phyloP scores from a whole-genome alignment of 495 filamentous ascomycete species.

The Aspergillus funiculosus region DNA sequence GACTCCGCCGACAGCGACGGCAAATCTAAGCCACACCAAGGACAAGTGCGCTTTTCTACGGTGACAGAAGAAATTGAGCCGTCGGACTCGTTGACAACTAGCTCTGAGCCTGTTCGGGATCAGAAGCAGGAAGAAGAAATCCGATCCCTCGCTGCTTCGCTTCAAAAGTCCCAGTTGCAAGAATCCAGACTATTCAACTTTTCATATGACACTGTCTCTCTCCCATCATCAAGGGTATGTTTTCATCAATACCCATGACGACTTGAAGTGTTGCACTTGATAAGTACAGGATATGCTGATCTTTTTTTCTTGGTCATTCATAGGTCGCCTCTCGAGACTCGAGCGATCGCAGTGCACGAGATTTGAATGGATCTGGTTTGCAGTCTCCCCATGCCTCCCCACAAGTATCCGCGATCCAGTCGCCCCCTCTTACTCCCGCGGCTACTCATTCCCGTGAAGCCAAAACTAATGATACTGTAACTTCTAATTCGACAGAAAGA shows the following conservation, averaged over 20 bases:
- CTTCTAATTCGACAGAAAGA: constrained; percentile 30
- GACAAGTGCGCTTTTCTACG: constrained; percentile 74
- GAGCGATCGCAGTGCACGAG: constrained; percentile 38
- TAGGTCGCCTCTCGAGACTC: constrained; percentile 47
- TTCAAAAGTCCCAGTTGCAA: constrained; percentile 71
- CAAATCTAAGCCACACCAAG: constrained; percentile 31
- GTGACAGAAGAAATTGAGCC: constrained; percentile 70
- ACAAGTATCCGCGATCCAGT: constrained; percentile 62
- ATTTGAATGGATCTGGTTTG: constrained; percentile 33
- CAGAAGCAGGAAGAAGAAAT: constrained; percentile 56
- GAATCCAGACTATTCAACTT: constrained; percentile 77
- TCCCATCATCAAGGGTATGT: constrained; percentile 81
- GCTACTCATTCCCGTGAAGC: constrained; percentile 56
- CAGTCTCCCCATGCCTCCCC: constrained; percentile 45
- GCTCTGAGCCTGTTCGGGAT: constrained; percentile 23
- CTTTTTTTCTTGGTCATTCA: constrained; percentile 1
- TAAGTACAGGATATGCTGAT: constrained; percentile 16
- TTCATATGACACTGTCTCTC: constrained; percentile 77
- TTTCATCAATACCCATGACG: neutral
- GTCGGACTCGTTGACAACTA: constrained; percentile 37
- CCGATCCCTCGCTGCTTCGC: constrained; percentile 61
- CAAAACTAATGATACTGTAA: constrained; percentile 27
- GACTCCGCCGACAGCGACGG: constrained; percentile 29
- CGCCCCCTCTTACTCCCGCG: constrained; percentile 84
- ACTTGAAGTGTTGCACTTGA: neutral